Evolutionary conservation across 2,329 filamentous ascomycete genomes (phyloP).

Genomic region (Westerdykella ornata): DNA sequence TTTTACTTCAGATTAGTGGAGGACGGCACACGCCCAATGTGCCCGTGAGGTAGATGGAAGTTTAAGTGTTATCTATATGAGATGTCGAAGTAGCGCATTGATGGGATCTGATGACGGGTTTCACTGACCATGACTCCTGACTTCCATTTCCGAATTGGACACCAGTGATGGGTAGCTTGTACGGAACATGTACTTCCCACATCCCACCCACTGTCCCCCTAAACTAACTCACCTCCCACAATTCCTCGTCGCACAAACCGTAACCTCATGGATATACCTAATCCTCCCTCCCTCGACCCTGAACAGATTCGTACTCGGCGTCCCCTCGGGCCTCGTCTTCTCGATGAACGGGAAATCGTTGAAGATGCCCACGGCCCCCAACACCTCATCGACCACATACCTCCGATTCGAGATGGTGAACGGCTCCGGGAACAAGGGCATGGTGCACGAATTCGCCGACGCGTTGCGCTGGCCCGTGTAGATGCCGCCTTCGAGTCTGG

Average conservation of each 20-base stretch:
- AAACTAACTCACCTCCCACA: slow-evolving; percentile 17
- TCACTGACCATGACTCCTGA: too few species aligned
- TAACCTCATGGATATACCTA: slow-evolving; percentile 23
- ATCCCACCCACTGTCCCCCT: too few species aligned
- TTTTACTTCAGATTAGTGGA: too few species aligned
- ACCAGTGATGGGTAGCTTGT: too few species aligned
- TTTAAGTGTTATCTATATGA: too few species aligned
- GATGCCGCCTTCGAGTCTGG: slow-evolving; percentile 21
- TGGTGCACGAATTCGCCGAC: slow-evolving; percentile 14
- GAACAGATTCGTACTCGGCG: slow-evolving; percentile 17
- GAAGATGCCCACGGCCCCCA: slow-evolving; percentile 18
- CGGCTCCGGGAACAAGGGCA: slow-evolving; percentile 20
- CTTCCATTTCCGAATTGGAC: too few species aligned
- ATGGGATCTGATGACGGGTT: too few species aligned
- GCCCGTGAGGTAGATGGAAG: too few species aligned
- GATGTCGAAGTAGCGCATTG: too few species aligned
- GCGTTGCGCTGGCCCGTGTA: slow-evolving; percentile 17
- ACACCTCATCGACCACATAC: slow-evolving; percentile 21
- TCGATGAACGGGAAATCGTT: slow-evolving; percentile 27
- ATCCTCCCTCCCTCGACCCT: slow-evolving; percentile 20
- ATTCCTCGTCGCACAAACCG: slow-evolving; percentile 16
- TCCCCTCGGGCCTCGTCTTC: slow-evolving; percentile 17
- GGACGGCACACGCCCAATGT: too few species aligned
- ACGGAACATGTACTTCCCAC: too few species aligned
- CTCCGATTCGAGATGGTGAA: slow-evolving; percentile 16